phyloP scores from a whole-genome alignment of 495 filamentous ascomycete species.

The Podospora sp. region DNA sequence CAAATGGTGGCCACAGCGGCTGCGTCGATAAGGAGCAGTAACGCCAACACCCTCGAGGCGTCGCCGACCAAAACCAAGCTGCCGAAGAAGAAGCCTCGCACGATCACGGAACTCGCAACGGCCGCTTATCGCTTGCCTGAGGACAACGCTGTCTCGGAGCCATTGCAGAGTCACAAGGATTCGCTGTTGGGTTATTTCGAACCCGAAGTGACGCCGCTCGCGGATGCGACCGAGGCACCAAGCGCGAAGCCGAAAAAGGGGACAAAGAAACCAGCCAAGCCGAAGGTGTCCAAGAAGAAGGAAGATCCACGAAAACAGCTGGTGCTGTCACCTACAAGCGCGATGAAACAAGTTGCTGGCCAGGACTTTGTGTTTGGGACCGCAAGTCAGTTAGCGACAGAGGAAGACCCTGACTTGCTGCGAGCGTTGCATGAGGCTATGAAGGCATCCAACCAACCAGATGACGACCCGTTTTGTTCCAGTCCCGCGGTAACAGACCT shows the following conservation, averaged over 20 bases:
- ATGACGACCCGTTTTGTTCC: conserved; percentile 42
- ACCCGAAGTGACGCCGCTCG: background rate
- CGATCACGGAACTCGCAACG: conserved; percentile 83
- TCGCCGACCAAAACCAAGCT: conserved; percentile 55
- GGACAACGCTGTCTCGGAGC: background rate
- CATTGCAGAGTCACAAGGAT: conserved; percentile 28
- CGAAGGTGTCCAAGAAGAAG: conserved; percentile 44
- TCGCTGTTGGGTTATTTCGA: conserved; percentile 40
- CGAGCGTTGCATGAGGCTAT: conserved; percentile 72
- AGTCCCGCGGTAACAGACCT: conserved; percentile 37
- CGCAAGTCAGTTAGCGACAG: conserved; percentile 81
- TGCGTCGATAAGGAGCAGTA: conserved; percentile 5
- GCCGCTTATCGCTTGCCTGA: conserved; percentile 64
- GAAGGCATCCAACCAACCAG: conserved; percentile 55
- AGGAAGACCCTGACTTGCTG: conserved; percentile 70
- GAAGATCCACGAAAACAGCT: conserved; percentile 49
- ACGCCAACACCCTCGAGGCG: conserved; percentile 26
- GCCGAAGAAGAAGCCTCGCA: conserved; percentile 73
- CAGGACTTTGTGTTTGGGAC: conserved; percentile 92
- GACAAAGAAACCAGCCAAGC: conserved; percentile 35
- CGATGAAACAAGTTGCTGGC: conserved; percentile 63
- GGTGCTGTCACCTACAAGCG: conserved; percentile 73
- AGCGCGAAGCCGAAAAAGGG: conserved; percentile 23
- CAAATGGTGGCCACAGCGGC: conserved; percentile 44
- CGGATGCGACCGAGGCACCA: background rate